Percentiles rank a stretch among this genome's conserved stretches.
Evolutionary conservation across 176 grass and related monocot genomes (phyloP).

Genomic region (Elymus sibiricus): DNA sequence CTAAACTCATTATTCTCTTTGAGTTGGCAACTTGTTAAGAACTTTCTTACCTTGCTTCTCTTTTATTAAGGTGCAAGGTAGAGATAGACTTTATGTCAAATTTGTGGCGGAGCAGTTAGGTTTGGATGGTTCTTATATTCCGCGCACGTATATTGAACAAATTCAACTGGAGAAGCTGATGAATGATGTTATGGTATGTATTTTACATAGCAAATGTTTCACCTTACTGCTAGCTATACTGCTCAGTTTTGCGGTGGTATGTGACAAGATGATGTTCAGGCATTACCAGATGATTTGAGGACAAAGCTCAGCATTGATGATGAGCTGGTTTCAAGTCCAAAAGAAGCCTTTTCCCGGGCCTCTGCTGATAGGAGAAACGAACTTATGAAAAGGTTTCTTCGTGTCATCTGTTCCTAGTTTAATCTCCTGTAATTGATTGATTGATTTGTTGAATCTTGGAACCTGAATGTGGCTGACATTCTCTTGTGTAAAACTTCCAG

Average conservation of each 20-base stretch:
- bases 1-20: conserved; percentile 1
- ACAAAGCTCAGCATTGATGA: conserved; percentile 94
- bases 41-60: conserved; percentile 6
- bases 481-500: conserved; percentile 41
- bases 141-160: conserved; percentile 96
- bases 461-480: conserved; percentile 25
- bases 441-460: conserved; percentile 9
- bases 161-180: conserved; percentile 98
- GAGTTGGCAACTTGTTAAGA: neutral
- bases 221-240: conserved; percentile 10
- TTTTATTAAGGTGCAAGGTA: conserved; percentile 80
- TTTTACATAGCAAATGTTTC: neutral
- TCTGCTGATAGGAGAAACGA: conserved; percentile 87
- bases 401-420: conserved; percentile 28
- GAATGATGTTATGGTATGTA: conserved; percentile 94
- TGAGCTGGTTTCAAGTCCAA: conserved; percentile 84
- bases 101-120: conserved; percentile 68
- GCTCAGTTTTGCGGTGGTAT: conserved; percentile 9
- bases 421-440: neutral
- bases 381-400: conserved; percentile 63
- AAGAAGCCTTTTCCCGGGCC: conserved; percentile 79
- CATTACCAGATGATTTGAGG: conserved; percentile 95
- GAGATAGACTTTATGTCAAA: conserved; percentile 79
- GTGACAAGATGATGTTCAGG: conserved; percentile 50
- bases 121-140: conserved; percentile 83